phyloP scores from a whole-genome alignment of 176 grass and related monocot genomes.

The Musa schizocarpa region DNA sequence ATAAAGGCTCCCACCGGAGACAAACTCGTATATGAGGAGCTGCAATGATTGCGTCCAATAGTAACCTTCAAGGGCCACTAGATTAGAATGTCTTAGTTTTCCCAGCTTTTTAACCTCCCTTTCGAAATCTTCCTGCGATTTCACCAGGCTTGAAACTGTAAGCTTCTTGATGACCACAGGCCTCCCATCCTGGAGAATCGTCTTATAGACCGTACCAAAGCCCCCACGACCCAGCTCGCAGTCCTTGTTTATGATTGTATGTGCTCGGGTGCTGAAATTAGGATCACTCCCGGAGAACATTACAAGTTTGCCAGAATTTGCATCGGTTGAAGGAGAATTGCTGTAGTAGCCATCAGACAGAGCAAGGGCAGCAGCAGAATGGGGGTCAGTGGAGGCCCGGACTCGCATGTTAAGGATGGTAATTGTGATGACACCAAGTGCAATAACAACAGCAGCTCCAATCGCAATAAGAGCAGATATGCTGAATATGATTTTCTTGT shows the following conservation, averaged over 20 bases:
- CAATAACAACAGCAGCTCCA: constrained; percentile 51
- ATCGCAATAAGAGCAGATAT: constrained; percentile 88
- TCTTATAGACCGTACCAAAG: constrained; percentile 91
- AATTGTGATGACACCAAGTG: constrained; percentile 64
- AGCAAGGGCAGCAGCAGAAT: constrained; percentile 30
- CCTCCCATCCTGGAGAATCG: constrained; percentile 58
- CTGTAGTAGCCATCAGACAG: constrained; percentile 73
- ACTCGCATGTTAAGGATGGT: constrained; percentile 63
- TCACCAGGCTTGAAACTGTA: constrained; percentile 84
- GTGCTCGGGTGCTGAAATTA: constrained; percentile 62
- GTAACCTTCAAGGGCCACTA: constrained; percentile 72
- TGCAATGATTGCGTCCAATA: constrained; percentile 95
- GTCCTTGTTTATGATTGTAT: constrained; percentile 87
- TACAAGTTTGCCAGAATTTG: constrained; percentile 77
- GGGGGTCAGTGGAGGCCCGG: constrained; percentile 30
- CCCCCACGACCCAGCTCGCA: constrained; percentile 93
- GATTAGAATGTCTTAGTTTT: constrained; percentile 65
- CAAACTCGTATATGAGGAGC: constrained; percentile 85
- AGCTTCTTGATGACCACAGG: constrained; percentile 97
- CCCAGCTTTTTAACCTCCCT: constrained; percentile 63
- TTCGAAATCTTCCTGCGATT: constrained; percentile 87
- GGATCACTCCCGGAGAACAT: constrained; percentile 80
- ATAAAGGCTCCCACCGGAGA: constrained; percentile 66
- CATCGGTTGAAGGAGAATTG: constrained; percentile 64
- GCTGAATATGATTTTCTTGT: constrained; percentile 94